Percentiles rank a stretch among this genome's conserved stretches.
These are phyloP conservation scores for Apiospora sp. DNA, from an alignment of 2,329 filamentous ascomycete genomes.

Conservation along the genomic window DNA sequence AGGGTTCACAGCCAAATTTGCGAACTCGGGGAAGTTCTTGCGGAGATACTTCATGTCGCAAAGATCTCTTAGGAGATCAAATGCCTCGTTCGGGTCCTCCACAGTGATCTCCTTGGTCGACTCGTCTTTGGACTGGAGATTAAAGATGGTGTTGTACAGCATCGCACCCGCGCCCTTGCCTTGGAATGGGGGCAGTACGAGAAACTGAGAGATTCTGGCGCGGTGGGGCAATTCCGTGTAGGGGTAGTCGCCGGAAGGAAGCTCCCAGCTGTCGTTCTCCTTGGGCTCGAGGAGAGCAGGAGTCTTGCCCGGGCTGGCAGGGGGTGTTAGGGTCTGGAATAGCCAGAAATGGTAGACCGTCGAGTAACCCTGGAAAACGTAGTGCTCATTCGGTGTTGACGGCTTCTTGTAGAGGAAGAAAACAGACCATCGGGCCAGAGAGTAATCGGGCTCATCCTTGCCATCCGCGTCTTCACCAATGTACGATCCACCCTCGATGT, in stretches of 20 bases:
- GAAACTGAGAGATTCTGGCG: slow-evolving; percentile 89
- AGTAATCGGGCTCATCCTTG: slow-evolving; percentile 74
- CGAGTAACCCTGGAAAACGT: slow-evolving; percentile 86
- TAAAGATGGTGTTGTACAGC: slow-evolving; percentile 83
- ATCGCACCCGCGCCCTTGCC: slow-evolving; percentile 78
- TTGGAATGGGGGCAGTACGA: slow-evolving; percentile 90
- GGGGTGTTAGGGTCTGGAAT: slow-evolving; percentile 58
- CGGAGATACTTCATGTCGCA: slow-evolving; percentile 75
- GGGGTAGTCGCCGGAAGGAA: slow-evolving; percentile 51
- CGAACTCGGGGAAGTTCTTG: slow-evolving; percentile 63
- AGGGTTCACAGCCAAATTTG: slow-evolving; percentile 62
- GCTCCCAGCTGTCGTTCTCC: slow-evolving; percentile 49
- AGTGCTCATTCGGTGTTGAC: slow-evolving; percentile 60
- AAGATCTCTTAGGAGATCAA: slow-evolving; percentile 80
- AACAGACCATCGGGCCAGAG: slow-evolving; percentile 85
- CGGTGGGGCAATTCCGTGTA: slow-evolving; percentile 74
- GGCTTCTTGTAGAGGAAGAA: slow-evolving; percentile 83
- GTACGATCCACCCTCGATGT: slow-evolving; percentile 90
- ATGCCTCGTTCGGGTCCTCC: slow-evolving; percentile 90
- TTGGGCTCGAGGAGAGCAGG: slow-evolving; percentile 35
- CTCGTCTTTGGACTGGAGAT: slow-evolving; percentile 69
- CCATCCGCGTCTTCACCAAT: slow-evolving; percentile 60
- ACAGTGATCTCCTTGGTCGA: slow-evolving; percentile 86
- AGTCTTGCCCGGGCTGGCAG: slow-evolving; percentile 45
- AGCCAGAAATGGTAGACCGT: slow-evolving; percentile 90